Percentiles rank a stretch among this genome's conserved stretches.
Conservation (phyloP, 306 rosid species). For the Ammopiptanthus mongolicus region DNA sequence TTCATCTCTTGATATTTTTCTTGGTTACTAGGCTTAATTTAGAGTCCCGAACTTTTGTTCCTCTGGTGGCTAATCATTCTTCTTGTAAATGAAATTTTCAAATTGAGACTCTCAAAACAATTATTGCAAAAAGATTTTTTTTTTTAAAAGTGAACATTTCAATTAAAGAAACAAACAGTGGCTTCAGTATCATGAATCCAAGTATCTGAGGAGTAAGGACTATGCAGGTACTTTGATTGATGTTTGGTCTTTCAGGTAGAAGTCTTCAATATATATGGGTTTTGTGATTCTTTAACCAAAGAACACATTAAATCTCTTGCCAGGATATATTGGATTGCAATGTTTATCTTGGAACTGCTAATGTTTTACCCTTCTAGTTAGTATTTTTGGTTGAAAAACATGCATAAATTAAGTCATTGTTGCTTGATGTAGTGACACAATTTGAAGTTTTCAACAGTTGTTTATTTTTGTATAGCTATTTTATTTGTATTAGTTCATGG, state of each 20-base stretch:
- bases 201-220: background rate
- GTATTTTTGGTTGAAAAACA: background rate
- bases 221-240: background rate
- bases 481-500: background rate
- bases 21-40: background rate
- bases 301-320: background rate
- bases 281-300: constrained; percentile 20
- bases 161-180: background rate
- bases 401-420: background rate
- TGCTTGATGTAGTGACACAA: background rate
- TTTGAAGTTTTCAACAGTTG: background rate
- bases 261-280: background rate
- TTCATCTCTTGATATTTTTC: background rate
- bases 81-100: background rate
- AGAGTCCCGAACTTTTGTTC: background rate
- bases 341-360: background rate
- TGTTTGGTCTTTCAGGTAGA: background rate
- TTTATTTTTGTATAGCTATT: background rate
- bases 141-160: background rate
- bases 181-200: background rate
- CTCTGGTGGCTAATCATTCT: constrained; percentile 1
- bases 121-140: background rate
- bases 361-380: background rate
- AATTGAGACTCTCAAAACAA: background rate
- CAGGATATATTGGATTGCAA: background rate